Conservation (phyloP, 768 basidiomycete species). For the Ramaria sp. region DNA sequence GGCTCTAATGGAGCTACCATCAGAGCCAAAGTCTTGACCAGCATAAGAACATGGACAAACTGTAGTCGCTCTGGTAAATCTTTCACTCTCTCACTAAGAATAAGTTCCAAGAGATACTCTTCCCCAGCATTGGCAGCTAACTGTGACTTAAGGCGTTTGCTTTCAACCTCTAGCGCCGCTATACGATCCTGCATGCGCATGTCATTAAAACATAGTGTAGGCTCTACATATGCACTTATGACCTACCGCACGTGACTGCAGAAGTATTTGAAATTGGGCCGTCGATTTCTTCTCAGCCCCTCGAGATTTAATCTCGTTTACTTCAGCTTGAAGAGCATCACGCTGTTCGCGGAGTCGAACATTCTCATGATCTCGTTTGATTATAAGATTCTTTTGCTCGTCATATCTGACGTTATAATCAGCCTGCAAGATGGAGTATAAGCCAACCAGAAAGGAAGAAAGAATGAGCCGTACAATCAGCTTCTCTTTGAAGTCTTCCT, state of each 20-base stretch:
- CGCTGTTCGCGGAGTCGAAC: conserved; percentile 60
- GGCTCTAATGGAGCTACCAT: conserved; percentile 28
- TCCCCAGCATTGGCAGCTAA: conserved; percentile 67
- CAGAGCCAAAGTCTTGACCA: conserved; percentile 27
- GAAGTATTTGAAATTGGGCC: conserved; percentile 55
- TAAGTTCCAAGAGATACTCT: conserved; percentile 62
- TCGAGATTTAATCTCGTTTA: conserved; percentile 56
- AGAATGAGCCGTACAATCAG: background rate
- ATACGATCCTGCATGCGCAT: conserved; percentile 53
- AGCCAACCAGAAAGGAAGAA: background rate
- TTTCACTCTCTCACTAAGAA: conserved; percentile 46
- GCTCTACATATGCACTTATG: conserved; percentile 3
- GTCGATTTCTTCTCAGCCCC: conserved; percentile 51
- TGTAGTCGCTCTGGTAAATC: conserved; percentile 21
- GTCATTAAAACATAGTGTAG: background rate
- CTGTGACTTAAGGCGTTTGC: conserved; percentile 58
- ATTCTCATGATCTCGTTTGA: conserved; percentile 58
- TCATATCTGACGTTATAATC: conserved; percentile 21
- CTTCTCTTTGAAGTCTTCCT: conserved; percentile 8
- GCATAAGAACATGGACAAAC: conserved; percentile 5
- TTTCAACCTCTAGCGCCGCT: conserved; percentile 56
- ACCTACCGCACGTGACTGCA: conserved; percentile 47
- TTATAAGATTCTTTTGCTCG: conserved; percentile 50
- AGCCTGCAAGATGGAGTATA: background rate
- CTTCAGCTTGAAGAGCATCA: conserved; percentile 54